Base-by-base conservation (phyloP, 129 eudicot genomes). In the Ambrosia artemisiifolia region DNA sequence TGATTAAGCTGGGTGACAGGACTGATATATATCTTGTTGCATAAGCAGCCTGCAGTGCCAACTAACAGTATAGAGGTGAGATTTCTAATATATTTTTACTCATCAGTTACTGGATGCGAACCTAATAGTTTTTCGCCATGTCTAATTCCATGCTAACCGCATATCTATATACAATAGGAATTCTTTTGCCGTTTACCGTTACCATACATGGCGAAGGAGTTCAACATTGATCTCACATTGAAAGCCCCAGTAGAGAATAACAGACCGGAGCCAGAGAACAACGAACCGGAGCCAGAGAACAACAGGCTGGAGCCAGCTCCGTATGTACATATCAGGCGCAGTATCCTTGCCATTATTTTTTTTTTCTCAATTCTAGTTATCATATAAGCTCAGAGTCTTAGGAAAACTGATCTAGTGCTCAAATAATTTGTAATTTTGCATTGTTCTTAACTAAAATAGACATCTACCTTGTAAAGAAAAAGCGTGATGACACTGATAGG, bases 401-500 rank as follows among this genome's bases (percentile, higher is more conserved):
- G 72, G 63, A 49, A 19, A 51, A 51, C 20, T 40, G 72, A 53
- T 54, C 35, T n/a, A 51, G 34, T 75, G 19, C 59, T 75, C 59
- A 75, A 20, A 64, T 50, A 44, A 34, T 20, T 63, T 63, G 50
- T 6, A 28, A 24, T 2, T 6, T 14, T 6, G 33, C 35, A 34
- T 42, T 51, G 40, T 77, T 50, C 71, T 77, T 48, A 77, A 77
- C 76, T 43, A 63, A 63, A 71, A 33, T 77, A 94, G 99, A 91
- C 76, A 66, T 84, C 43, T 90, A 90, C 73, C 93, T 86, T 67
- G 84, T 94, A 55, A 94, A 94, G 89, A 94, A 79, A 83, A 94
- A 88, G 73, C 90, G 87, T 3, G 83, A 84, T 51, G 80, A 73
- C 46, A 69, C 72, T 75, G 80, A 75, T 75, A 72, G 76, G 19